Conservation (phyloP, 352 stramenopile species). For the Globisporangium takayamanum region DNA sequence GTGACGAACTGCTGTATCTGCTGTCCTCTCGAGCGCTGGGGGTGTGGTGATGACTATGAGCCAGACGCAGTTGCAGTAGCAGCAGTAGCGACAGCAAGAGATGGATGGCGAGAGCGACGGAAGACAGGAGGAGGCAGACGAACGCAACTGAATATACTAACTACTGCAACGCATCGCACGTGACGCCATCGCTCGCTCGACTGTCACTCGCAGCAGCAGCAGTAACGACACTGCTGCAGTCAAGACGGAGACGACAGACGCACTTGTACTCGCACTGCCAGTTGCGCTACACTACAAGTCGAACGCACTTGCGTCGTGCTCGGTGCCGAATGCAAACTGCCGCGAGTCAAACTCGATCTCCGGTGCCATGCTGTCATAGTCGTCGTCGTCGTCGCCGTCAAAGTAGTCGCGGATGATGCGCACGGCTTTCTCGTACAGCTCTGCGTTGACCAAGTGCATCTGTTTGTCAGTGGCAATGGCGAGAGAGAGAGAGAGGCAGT, state of each 20-base stretch:
- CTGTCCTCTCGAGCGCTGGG: no score
- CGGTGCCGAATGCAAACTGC: slow-evolving; percentile 68
- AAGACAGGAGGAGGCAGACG: no score
- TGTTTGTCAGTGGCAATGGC: background rate
- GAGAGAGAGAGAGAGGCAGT: slow-evolving; percentile 7
- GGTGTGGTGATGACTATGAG: no score
- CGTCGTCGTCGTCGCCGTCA: slow-evolving; percentile 95
- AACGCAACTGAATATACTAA: no score
- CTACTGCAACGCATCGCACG: no score
- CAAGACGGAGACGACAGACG: background rate
- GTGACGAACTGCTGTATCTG: no score
- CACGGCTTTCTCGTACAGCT: slow-evolving; percentile 92
- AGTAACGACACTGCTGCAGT: background rate
- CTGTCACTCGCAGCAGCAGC: no score
- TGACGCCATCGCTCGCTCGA: no score
- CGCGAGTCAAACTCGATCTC: slow-evolving; percentile 38
- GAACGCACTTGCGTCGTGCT: slow-evolving; percentile 6
- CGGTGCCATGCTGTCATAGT: slow-evolving; percentile 56
- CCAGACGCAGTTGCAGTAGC: no score
- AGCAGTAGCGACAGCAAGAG: no score
- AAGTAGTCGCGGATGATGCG: slow-evolving; percentile 97
- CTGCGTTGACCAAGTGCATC: slow-evolving; percentile 17
- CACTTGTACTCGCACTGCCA: no score
- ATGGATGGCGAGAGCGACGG: no score
- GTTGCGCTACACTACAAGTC: slow-evolving; percentile 6